Evolutionary conservation across 768 basidiomycete genomes (phyloP).

Genomic region (Tephrocybe sp.): DNA sequence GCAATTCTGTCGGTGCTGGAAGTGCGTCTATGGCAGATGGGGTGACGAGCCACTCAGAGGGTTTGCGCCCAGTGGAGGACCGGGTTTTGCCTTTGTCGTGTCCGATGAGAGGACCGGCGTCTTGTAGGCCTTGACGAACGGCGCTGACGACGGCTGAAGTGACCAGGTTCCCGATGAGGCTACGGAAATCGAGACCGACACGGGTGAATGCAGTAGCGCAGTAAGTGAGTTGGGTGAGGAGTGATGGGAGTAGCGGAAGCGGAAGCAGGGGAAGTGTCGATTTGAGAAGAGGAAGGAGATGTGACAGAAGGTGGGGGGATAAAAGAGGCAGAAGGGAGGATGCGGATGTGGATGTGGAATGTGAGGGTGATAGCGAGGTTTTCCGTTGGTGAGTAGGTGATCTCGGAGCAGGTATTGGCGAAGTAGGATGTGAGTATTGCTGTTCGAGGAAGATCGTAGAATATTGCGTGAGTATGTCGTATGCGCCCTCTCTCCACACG

Average conservation of each 20-base stretch:
- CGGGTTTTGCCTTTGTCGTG: slow-evolving; percentile 6
- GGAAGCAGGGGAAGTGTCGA: slow-evolving; percentile 60
- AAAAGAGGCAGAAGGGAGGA: slow-evolving; percentile 63
- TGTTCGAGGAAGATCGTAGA: slow-evolving; percentile 86
- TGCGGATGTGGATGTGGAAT: slow-evolving; percentile 2
- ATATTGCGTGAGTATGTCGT: slow-evolving; percentile 90
- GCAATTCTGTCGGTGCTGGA: slow-evolving; percentile 19
- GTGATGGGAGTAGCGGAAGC: slow-evolving; percentile 67
- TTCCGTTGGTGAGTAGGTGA: slow-evolving; percentile 8
- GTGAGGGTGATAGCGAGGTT: neutral
- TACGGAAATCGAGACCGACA: slow-evolving; percentile 88
- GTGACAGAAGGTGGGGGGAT: slow-evolving; percentile 54
- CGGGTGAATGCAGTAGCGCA: slow-evolving; percentile 89
- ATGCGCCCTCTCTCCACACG: slow-evolving; percentile 86
- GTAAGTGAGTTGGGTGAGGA: slow-evolving; percentile 92
- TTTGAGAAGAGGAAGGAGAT: slow-evolving; percentile 67
- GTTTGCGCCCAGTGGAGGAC: slow-evolving; percentile 16
- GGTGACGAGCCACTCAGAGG: slow-evolving; percentile 52
- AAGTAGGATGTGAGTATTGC: slow-evolving; percentile 22
- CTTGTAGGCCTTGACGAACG: slow-evolving; percentile 48
- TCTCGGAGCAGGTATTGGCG: slow-evolving; percentile 11
- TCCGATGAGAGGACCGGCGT: slow-evolving; percentile 3
- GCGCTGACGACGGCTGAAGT: slow-evolving; percentile 57
- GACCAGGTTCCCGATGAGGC: slow-evolving; percentile 64
- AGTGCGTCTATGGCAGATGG: slow-evolving; percentile 27